Base-by-base conservation (phyloP, 441 rosid genomes). In the Gossypium schwendimanii region DNA sequence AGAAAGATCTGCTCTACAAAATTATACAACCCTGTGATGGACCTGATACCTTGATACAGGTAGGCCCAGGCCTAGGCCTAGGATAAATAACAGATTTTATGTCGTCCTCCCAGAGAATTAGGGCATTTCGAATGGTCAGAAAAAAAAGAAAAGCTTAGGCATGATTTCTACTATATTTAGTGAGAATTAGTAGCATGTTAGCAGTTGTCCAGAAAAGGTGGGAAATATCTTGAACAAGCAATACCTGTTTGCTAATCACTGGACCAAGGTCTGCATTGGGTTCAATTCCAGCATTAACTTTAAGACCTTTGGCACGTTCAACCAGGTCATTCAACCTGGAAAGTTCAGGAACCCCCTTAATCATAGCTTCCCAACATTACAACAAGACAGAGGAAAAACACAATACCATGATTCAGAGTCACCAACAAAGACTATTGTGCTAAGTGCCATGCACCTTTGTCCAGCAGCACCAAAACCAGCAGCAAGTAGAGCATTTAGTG, bases 401-500 rank as follows among this genome's bases (percentile, higher is more conserved):
- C 23, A 66, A 64, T 89, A 93, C 97, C 96, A 91, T 78, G 92
- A 72, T 64, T 87, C 82, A 50, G 97, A 74, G 64, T 78, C 81
- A 66, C 97, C 97, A 39, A 94, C 97, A 65, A 94, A 94, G 61
- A 94, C 95, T 67, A 91, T 87, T 1, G 92, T 90, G 84, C 98
- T 94, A 17, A 94, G 88, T 17, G 98, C 98, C 98, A 94, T 94
- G 84, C 98, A 94, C 79, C 98, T 89, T 75, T 91, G 98, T 74
- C 98, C 98, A 64, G 98, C 98, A 60, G 98, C 98, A 75, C 98
- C 98, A 87, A 93, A 93, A 26, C 97, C 98, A 76, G 98, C 98
- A 76, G 97, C 97, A 77, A 82, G 86, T 73, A 94, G 77, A 14
- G 98, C 96, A 78, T 88, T 94, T 61, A 94, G 73, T 61, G 98